A percentile compares a stretch with the other conserved stretches of the same genome.
Evolutionary conservation across 2,329 filamentous ascomycete genomes (phyloP).

Genomic region (Ophiostoma australiae): DNA sequence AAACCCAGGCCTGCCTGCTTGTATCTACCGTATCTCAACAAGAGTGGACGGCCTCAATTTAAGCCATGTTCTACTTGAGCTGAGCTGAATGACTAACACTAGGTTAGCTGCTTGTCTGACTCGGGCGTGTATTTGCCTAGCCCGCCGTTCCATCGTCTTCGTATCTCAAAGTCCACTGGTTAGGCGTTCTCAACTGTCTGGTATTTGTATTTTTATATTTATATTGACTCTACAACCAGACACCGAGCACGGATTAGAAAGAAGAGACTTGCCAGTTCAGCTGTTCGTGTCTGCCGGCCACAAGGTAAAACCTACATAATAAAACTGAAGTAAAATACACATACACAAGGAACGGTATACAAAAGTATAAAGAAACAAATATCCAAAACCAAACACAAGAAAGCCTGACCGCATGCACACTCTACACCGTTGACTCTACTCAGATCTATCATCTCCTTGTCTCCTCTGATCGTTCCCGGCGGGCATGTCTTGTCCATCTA

Average conservation of each 20-base stretch:
- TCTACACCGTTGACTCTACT: background rate
- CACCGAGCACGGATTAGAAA: background rate
- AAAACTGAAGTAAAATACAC: no score
- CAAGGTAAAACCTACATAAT: no score
- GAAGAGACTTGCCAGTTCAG: no score
- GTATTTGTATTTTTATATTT: background rate
- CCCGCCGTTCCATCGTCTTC: background rate
- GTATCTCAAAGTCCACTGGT: background rate
- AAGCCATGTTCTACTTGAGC: background rate
- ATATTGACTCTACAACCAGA: background rate
- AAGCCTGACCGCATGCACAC: background rate
- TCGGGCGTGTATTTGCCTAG: background rate
- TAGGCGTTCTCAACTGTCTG: background rate
- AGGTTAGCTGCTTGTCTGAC: background rate
- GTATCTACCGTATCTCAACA: background rate
- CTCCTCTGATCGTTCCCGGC: background rate
- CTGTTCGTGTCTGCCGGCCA: no score
- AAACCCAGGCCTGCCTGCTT: background rate
- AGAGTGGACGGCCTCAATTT: background rate
- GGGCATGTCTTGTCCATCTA: background rate
- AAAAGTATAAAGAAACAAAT: no score
- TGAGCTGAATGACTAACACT: background rate
- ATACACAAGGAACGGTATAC: no score
- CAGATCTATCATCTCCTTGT: background rate
- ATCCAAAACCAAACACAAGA: background rate